Conservation (phyloP, 306 rosid species). For the Neltuma alba region DNA sequence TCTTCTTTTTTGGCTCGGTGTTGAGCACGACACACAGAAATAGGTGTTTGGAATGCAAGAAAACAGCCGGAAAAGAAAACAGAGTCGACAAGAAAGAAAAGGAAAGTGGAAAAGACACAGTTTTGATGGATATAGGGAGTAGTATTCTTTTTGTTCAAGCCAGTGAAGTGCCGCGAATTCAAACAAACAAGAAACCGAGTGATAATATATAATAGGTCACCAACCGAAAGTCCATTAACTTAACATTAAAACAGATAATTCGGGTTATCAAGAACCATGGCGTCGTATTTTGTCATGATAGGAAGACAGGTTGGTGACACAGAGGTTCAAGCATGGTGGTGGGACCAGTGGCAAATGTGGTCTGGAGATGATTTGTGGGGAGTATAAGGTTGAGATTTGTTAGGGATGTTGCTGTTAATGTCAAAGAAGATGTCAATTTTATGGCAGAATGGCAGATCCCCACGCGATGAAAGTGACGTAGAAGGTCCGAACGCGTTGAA, state of each 20-base stretch:
- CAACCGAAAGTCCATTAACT: neutral
- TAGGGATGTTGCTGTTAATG: neutral
- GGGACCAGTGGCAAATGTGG: neutral
- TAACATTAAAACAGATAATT: neutral
- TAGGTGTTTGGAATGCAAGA: neutral
- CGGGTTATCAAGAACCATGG: neutral
- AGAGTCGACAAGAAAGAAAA: neutral
- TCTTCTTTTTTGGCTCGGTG: neutral
- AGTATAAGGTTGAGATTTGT: neutral
- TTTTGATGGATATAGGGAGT: neutral
- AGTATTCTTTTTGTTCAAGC: neutral
- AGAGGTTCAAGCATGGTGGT: neutral
- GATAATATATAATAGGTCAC: neutral
- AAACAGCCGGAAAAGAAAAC: neutral
- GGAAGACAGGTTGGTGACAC: neutral
- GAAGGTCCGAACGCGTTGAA: neutral
- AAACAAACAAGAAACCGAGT: neutral
- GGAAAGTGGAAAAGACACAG: neutral
- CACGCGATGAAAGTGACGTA: neutral
- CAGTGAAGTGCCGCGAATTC: neutral
- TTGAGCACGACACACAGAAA: neutral
- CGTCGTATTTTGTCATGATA: neutral
- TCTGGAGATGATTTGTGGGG: neutral
- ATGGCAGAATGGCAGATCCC: neutral
- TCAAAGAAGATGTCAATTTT: neutral